Conservation (phyloP, 768 basidiomycete species). For the Psilocybe cyanescens region DNA sequence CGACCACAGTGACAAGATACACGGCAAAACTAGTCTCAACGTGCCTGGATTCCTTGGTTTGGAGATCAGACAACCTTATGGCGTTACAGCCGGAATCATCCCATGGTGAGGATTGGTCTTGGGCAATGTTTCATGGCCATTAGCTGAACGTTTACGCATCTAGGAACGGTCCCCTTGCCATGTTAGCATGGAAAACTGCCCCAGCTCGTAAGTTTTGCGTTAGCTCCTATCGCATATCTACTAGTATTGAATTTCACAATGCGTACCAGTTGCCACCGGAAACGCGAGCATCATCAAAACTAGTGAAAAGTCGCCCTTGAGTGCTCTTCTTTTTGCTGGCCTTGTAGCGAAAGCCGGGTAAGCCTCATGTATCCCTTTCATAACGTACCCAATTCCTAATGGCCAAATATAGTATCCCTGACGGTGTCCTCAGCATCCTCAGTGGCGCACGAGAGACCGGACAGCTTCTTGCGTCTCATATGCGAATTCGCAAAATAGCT, state of each 20-base stretch:
- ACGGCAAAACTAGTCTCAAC: constrained; percentile 5
- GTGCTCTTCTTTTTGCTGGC: constrained; percentile 52
- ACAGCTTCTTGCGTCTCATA: constrained; percentile 64
- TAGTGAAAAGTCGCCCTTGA: constrained; percentile 72
- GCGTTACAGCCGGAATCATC: constrained; percentile 7
- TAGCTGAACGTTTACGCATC: background rate
- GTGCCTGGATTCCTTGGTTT: constrained; percentile 6
- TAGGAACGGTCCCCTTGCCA: constrained; percentile 9
- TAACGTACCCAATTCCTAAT: constrained; percentile 22
- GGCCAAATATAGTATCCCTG: background rate
- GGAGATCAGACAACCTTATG: constrained; percentile 10
- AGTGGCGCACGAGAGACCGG: constrained; percentile 46
- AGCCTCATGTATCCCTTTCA: constrained; percentile 32
- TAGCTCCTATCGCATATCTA: background rate
- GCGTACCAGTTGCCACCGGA: constrained; percentile 6
- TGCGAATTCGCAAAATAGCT: constrained; percentile 66
- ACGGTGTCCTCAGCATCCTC: background rate
- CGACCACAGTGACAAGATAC: constrained; percentile 2
- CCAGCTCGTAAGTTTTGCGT: constrained; percentile 6
- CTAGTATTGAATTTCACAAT: background rate
- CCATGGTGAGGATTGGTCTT: constrained; percentile 1
- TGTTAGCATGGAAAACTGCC: constrained; percentile 9
- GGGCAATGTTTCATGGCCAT: no score
- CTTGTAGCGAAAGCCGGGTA: constrained; percentile 68
- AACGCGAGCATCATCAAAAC: constrained; percentile 36